A percentile compares a stretch with the other conserved stretches of the same genome.
Evolutionary conservation across 2,329 filamentous ascomycete genomes (phyloP).

Genomic region (Aspergillus sergii): DNA sequence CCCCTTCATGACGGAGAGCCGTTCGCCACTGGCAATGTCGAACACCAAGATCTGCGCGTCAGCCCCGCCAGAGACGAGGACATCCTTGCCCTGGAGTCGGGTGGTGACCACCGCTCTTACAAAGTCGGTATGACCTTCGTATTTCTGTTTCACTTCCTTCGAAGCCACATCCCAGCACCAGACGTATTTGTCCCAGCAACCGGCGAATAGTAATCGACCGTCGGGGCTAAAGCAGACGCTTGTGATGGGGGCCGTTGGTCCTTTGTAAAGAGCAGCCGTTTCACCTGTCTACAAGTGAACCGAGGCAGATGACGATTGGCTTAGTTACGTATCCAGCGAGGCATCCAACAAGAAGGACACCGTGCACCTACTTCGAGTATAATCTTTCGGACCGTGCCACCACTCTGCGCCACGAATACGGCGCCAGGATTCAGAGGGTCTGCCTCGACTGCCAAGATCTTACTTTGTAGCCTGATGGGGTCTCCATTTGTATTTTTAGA

Average conservation of each 20-base stretch:
- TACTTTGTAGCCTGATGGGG: slow-evolving; percentile 79
- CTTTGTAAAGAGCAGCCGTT: slow-evolving; percentile 61
- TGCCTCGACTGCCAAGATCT: slow-evolving; percentile 73
- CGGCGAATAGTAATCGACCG: slow-evolving; percentile 71
- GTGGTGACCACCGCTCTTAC: slow-evolving; percentile 76
- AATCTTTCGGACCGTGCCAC: slow-evolving; percentile 75
- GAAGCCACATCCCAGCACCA: slow-evolving; percentile 78
- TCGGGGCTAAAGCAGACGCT: slow-evolving; percentile 67
- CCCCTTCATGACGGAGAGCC: slow-evolving; percentile 77
- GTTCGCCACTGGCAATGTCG: slow-evolving; percentile 69
- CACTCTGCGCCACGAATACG: slow-evolving; percentile 83
- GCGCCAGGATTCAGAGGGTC: slow-evolving; percentile 66
- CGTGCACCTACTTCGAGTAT: slow-evolving; percentile 69
- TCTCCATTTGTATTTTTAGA: slow-evolving; percentile 81
- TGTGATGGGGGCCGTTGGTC: slow-evolving; percentile 78
- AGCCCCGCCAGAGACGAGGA: slow-evolving; percentile 73
- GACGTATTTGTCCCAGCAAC: slow-evolving; percentile 91
- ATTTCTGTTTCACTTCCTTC: slow-evolving; percentile 58
- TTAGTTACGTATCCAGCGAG: slow-evolving; percentile 14
- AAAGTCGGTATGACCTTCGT: slow-evolving; percentile 83
- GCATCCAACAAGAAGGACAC: slow-evolving; percentile 16
- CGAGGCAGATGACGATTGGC: slow-evolving; percentile 12
- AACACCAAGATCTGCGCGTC: slow-evolving; percentile 84
- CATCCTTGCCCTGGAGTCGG: slow-evolving; percentile 61
- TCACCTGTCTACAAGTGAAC: slow-evolving; percentile 44